Conservation (phyloP, 768 basidiomycete genomes). For the Leccinum imitatum region DNA sequence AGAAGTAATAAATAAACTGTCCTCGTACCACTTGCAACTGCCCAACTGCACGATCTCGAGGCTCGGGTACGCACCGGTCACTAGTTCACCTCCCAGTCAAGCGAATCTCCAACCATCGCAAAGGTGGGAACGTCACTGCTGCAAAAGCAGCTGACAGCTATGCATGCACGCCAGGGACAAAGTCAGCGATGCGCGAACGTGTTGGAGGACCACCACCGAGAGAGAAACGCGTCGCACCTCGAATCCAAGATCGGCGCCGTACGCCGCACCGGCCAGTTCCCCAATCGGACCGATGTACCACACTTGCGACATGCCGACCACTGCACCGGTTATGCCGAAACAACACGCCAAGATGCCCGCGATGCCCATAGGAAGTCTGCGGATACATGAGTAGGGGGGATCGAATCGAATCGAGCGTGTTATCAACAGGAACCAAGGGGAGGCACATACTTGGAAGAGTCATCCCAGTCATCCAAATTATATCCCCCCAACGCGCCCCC, state of each 20-base stretch:
- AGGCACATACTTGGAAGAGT: constrained; percentile 33
- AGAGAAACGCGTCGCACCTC: constrained; percentile 37
- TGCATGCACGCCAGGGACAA: not conserved
- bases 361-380: constrained; percentile 46
- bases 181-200: not conserved
- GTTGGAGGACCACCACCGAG: not conserved
- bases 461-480: constrained; percentile 49
- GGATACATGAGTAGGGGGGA: not conserved
- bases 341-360: constrained; percentile 48
- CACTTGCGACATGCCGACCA: constrained; percentile 52
- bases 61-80: not conserved
- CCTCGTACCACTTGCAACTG: not conserved
- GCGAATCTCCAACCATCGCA: constrained; percentile 50
- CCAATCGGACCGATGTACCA: constrained; percentile 56
- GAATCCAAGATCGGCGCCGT: constrained; percentile 55
- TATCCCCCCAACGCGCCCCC: constrained; percentile 48
- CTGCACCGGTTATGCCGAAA: constrained; percentile 48
- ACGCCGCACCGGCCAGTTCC: constrained; percentile 37
- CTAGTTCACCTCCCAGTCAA: constrained; percentile 37
- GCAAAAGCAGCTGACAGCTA: constrained; percentile 47
- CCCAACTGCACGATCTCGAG: not conserved
- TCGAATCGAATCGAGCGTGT: not conserved
- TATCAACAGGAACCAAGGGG: not conserved
- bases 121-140: constrained; percentile 45
- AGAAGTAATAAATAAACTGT: not conserved